Conservation (phyloP, 352 stramenopile species). For the Pythium biforme region DNA sequence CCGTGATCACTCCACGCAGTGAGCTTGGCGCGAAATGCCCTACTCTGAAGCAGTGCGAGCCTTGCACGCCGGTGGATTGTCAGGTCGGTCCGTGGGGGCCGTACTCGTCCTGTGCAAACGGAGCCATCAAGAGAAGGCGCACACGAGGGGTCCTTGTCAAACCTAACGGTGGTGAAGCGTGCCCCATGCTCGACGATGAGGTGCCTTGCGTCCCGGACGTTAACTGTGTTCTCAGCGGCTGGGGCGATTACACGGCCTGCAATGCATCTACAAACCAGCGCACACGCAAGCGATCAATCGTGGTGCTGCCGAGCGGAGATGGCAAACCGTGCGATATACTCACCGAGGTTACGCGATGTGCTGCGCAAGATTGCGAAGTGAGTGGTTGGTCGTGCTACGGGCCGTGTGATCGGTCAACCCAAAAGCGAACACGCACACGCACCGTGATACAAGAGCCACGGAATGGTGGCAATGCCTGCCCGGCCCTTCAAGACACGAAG, state of each 20-base stretch:
- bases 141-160: constrained; percentile 33
- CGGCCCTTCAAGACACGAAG: constrained; percentile 36
- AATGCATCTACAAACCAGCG: constrained; percentile 32
- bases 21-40: constrained; percentile 42
- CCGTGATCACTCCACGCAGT: constrained; percentile 31
- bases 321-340: constrained; percentile 44
- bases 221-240: constrained; percentile 53
- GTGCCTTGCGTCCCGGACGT: constrained; percentile 32
- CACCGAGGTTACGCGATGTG: constrained; percentile 34
- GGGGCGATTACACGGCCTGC: constrained; percentile 39
- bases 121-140: constrained; percentile 33
- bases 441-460: constrained; percentile 26
- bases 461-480: constrained; percentile 45
- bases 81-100: constrained; percentile 39
- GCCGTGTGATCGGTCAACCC: constrained; percentile 31
- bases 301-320: constrained; percentile 35
- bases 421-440: constrained; percentile 44
- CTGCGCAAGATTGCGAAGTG: constrained; percentile 45
- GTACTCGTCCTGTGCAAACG: constrained; percentile 40
- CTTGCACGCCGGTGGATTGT: constrained; percentile 50
- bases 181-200: constrained; percentile 33
- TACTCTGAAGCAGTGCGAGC: constrained; percentile 30
- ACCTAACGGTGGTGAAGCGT: constrained; percentile 41
- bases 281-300: constrained; percentile 35
- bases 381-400: constrained; percentile 52